These are phyloP conservation scores for Pseudogymnoascus sp. DNA, from an alignment of 2,329 filamentous ascomycete genomes.

Conservation along the genomic window DNA sequence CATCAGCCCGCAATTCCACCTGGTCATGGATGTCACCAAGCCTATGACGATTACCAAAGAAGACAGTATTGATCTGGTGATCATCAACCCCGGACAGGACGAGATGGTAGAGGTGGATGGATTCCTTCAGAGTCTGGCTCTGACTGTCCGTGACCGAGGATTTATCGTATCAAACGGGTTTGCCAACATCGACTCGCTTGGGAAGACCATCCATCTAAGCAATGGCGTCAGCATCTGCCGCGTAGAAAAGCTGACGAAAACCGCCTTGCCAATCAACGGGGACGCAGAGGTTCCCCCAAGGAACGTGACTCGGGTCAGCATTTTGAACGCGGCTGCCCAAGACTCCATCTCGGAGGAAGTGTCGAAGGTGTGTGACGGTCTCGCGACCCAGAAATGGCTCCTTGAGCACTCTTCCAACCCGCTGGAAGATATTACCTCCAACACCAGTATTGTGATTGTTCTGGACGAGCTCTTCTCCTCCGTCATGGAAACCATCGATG, in stretches of 20 bases:
- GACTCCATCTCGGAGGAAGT: neutral
- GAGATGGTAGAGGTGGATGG: neutral
- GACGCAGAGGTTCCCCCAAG: neutral
- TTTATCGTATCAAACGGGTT: neutral
- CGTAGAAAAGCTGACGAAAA: neutral
- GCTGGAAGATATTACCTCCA: neutral
- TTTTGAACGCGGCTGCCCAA: neutral
- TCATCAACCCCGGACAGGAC: neutral
- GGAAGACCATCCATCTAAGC: neutral
- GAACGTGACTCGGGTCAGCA: neutral
- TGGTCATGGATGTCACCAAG: neutral
- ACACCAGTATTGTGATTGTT: constrained; percentile 4
- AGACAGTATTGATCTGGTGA: neutral
- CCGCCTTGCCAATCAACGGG: neutral
- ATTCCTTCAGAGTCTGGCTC: neutral
- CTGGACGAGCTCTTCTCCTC: constrained; percentile 8
- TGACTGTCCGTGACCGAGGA: neutral
- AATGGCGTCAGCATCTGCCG: neutral
- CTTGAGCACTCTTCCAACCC: neutral
- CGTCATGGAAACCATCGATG: neutral
- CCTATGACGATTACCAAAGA: neutral
- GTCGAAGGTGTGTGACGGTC: neutral
- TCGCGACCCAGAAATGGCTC: neutral
- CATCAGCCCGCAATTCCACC: neutral
- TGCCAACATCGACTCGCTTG: neutral